phyloP scores from a whole-genome alignment of 2,329 filamentous ascomycete species.

The Sclerotinia borealis region DNA sequence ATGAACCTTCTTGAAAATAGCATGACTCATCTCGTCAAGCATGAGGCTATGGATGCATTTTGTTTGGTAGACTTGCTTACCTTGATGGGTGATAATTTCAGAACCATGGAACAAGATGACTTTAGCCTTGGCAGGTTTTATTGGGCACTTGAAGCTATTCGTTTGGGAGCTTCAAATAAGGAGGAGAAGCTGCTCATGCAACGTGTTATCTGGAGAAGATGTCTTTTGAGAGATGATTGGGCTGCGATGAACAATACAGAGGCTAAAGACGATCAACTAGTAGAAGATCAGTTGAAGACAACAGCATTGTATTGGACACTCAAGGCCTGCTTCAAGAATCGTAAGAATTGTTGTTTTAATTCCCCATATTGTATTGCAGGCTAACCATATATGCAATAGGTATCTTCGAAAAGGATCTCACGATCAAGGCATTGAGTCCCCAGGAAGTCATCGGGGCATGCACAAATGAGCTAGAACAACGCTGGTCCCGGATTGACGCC shows the following conservation, averaged over 20 bases:
- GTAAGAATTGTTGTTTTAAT: constrained; percentile 38
- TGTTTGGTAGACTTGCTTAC: constrained; percentile 72
- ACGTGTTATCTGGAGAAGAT: constrained; percentile 78
- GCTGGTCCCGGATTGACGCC: constrained; percentile 54
- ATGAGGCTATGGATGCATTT: constrained; percentile 62
- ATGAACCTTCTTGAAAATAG: constrained; percentile 64
- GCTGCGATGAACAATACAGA: constrained; percentile 69
- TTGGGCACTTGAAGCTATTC: constrained; percentile 38
- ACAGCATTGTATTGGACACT: constrained; percentile 67
- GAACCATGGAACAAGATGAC: constrained; percentile 37
- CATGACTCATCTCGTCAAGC: constrained; percentile 62
- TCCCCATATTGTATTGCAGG: constrained; percentile 27
- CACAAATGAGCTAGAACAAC: constrained; percentile 54
- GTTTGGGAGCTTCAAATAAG: constrained; percentile 46
- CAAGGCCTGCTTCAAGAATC: constrained; percentile 54
- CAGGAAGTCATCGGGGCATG: constrained; percentile 53
- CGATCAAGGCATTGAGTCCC: constrained; percentile 44
- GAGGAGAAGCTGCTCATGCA: constrained; percentile 51
- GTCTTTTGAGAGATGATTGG: constrained; percentile 84
- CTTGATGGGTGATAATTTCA: constrained; percentile 49
- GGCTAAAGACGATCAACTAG: constrained; percentile 63
- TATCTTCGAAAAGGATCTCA: constrained; percentile 36
- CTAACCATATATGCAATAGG: constrained; percentile 25
- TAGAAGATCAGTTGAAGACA: constrained; percentile 53
- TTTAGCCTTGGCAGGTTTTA: constrained; percentile 61